A percentile compares a stretch with the other conserved stretches of the same genome.
phyloP scores from a whole-genome alignment of 129 eudicot species.

The Smallanthus sonchifolius region DNA sequence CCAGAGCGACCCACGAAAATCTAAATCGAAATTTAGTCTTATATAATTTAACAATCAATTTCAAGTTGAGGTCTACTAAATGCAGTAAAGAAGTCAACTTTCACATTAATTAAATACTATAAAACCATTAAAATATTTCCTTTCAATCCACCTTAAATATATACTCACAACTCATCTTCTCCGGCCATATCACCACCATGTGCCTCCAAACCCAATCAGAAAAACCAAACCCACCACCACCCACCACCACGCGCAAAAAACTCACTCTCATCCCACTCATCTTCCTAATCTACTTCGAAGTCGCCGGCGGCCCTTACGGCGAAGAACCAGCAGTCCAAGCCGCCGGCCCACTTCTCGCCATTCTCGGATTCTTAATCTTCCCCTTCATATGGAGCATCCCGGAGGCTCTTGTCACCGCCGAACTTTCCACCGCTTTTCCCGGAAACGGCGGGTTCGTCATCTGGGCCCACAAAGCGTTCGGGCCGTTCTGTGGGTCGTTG shows the following conservation, averaged over 20 bases:
- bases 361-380: slow-evolving; percentile 46
- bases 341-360: slow-evolving; percentile 49
- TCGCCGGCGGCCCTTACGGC: slow-evolving; percentile 72
- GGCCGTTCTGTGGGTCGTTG: slow-evolving; percentile 47
- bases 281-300: slow-evolving; percentile 68
- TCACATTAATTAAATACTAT: neutral
- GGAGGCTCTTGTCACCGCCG: slow-evolving; percentile 59
- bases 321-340: slow-evolving; percentile 64
- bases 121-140: neutral
- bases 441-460: slow-evolving; percentile 52
- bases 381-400: slow-evolving; percentile 60
- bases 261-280: slow-evolving; percentile 59
- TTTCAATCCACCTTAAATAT: neutral
- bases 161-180: neutral
- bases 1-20: too few relatives aligned
- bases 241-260: slow-evolving; percentile 15
- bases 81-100: neutral
- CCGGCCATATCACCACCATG: neutral
- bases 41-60: too few relatives aligned
- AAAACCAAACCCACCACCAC: neutral
- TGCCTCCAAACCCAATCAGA: neutral
- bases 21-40: too few relatives aligned
- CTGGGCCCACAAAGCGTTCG: slow-evolving; percentile 52
- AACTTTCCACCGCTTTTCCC: slow-evolving; percentile 46
- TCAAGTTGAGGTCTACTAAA: too few relatives aligned